Evolutionary conservation across 1,284 basidiomycete species (phyloP).

Genomic region (Ceratobasidium sp.): DNA sequence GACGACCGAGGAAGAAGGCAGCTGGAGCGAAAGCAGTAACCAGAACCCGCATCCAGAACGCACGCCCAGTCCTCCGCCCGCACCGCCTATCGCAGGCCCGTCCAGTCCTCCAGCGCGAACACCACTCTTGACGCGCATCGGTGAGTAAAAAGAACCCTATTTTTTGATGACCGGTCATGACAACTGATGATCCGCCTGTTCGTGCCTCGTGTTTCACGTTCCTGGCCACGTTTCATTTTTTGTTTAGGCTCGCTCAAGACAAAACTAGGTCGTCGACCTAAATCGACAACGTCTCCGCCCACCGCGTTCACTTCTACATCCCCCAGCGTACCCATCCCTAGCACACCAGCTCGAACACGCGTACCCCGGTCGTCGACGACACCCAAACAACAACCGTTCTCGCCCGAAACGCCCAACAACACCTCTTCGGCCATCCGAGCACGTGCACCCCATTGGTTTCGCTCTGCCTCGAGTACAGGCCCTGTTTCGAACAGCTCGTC

Average conservation of each 20-base stretch:
- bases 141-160: conserved; percentile 40
- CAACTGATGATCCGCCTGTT: conserved; percentile 22
- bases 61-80: conserved; percentile 23
- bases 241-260: conserved; percentile 41
- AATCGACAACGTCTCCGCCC: not conserved
- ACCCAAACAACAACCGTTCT: conserved; percentile 30
- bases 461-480: conserved; percentile 14
- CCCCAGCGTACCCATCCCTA: not conserved
- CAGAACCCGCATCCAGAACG: conserved; percentile 1
- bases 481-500: conserved; percentile 10
- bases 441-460: conserved; percentile 28
- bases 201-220: conserved; percentile 13
- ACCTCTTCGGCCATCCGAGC: too few relatives aligned
- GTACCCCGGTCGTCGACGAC: conserved; percentile 6
- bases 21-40: conserved; percentile 39
- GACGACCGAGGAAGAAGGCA: conserved; percentile 35
- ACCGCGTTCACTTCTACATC: not conserved
- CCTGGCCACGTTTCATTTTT: not conserved
- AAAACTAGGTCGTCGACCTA: conserved; percentile 23
- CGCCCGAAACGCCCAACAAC: conserved; percentile 12
- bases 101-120: conserved; percentile 47
- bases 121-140: conserved; percentile 48
- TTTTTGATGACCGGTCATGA: conserved; percentile 19
- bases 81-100: conserved; percentile 39
- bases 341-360: conserved; percentile 32